phyloP scores from a whole-genome alignment of 192 early-diverging fungal species.

The Borealophlyctis nickersoniae region DNA sequence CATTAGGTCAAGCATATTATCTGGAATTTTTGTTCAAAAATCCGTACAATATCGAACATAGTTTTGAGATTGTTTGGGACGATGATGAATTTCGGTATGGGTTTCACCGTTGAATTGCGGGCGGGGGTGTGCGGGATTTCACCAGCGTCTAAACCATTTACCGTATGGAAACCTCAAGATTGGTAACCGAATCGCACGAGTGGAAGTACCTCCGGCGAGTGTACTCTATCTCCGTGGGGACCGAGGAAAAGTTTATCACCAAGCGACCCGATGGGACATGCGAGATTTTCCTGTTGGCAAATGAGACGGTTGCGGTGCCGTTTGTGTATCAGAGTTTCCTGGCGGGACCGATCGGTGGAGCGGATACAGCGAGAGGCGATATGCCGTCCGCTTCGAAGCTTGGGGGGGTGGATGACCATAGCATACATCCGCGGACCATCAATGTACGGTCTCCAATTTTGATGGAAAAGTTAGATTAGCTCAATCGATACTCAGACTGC shows the following conservation, averaged over 20 bases:
- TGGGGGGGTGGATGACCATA: conserved; percentile 1
- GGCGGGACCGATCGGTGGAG: neutral
- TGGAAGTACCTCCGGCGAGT: conserved; percentile 37
- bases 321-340: conserved; percentile 51
- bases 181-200: conserved; percentile 25
- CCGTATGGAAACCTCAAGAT: conserved; percentile 6
- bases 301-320: conserved; percentile 40
- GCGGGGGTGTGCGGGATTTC: neutral
- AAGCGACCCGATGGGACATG: conserved; percentile 18
- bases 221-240: conserved; percentile 20
- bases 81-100: conserved; percentile 34
- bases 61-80: conserved; percentile 45
- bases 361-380: no score
- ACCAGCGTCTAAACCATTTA: neutral
- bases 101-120: neutral
- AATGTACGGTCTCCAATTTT: conserved; percentile 13
- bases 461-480: no score
- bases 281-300: conserved; percentile 23
- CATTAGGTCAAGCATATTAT: conserved; percentile 43
- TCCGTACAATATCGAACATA: conserved; percentile 39
- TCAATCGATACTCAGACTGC: no score
- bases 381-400: neutral
- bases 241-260: conserved; percentile 29
- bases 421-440: conserved; percentile 6
- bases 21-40: conserved; percentile 44